These are phyloP conservation scores for Daphne laureola DNA, from an alignment of 441 rosid genomes.

Conservation along the genomic window DNA sequence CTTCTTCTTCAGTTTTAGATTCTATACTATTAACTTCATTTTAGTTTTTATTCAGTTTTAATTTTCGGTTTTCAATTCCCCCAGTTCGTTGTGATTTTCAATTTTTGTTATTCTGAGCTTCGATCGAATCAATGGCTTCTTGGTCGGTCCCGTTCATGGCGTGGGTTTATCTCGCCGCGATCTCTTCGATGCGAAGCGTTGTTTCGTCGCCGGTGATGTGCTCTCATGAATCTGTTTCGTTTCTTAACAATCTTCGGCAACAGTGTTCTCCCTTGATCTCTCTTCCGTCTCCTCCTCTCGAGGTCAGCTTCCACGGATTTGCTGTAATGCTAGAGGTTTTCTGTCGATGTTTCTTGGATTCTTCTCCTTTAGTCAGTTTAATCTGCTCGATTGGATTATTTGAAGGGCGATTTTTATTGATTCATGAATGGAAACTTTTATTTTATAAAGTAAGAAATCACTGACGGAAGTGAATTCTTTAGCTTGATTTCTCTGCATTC, in stretches of 20 bases:
- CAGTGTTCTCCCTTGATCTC: slow-evolving; percentile 56
- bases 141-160: slow-evolving; percentile 13
- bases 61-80: not conserved
- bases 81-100: not conserved
- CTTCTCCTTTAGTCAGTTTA: no score
- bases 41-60: not conserved
- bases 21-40: no score
- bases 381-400: no score
- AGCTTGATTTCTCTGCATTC: not conserved
- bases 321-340: no score
- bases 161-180: slow-evolving; percentile 23
- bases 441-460: no score
- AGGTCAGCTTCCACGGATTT: slow-evolving; percentile 27
- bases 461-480: no score
- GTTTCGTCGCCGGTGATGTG: slow-evolving; percentile 33
- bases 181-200: slow-evolving; percentile 21
- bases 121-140: slow-evolving; percentile 24
- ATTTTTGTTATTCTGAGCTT: slow-evolving; percentile 3
- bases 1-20: not conserved
- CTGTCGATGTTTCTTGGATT: no score
- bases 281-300: slow-evolving; percentile 47
- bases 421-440: no score
- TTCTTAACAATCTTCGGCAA: slow-evolving; percentile 30
- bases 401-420: no score
- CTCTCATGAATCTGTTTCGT: slow-evolving; percentile 29